Percentiles rank a stretch among this genome's conserved stretches.
phyloP scores from a whole-genome alignment of 306 rosid species.

The peach (Prunus persica) region DNA sequence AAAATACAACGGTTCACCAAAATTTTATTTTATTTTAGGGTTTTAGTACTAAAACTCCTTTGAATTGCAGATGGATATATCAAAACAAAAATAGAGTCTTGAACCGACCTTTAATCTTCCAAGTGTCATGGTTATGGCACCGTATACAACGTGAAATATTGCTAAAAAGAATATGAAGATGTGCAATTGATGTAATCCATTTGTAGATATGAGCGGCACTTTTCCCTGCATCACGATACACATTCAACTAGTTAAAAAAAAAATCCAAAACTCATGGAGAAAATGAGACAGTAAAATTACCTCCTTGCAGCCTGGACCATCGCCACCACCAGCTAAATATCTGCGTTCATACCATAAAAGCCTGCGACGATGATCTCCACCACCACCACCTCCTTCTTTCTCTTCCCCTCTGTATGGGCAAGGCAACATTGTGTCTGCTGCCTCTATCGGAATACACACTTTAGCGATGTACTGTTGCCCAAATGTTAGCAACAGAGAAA shows the following conservation, averaged over 20 bases:
- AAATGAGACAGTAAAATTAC: conserved; percentile 24
- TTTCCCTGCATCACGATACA: conserved; percentile 46
- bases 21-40: background rate
- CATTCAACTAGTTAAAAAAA: too few relatives aligned
- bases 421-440: conserved; percentile 68
- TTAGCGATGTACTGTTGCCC: conserved; percentile 67
- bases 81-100: background rate
- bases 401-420: conserved; percentile 36
- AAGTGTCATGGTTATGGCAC: conserved; percentile 77
- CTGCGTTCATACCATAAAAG: conserved; percentile 69
- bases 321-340: conserved; percentile 35
- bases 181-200: conserved; percentile 83
- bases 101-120: conserved; percentile 76
- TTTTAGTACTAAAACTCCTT: background rate
- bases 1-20: background rate
- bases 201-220: conserved; percentile 63
- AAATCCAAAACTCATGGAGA: background rate
- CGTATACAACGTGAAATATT: conserved; percentile 73
- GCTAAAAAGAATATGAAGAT: conserved; percentile 96
- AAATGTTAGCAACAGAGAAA: conserved; percentile 80
- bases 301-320: conserved; percentile 20
- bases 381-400: background rate
- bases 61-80: background rate
- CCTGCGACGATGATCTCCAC: conserved; percentile 48
- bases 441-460: conserved; percentile 47